Evolutionary conservation across 2,329 filamentous ascomycete genomes (phyloP), one percentile per base, ranked within the genome.

Genomic region (Xylariaceae sp.): DNA sequence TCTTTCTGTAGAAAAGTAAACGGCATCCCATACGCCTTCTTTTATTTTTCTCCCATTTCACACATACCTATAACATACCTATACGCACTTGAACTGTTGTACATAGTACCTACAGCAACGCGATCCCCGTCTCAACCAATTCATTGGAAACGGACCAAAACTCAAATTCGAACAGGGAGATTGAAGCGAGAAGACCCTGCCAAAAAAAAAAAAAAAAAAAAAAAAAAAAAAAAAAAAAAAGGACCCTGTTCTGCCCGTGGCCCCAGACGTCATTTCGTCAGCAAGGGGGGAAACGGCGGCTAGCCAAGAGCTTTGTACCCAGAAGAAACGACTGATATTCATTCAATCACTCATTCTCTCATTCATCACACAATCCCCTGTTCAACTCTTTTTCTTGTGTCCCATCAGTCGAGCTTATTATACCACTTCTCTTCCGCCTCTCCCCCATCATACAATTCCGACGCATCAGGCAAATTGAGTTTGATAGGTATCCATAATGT

Each of bases 401-500:
- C 37, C 48, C 49, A 60, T 62, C 50, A 51, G 53, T 40, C 40
- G 29, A 57, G 54, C 20, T 41, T 21, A 52, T 29, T 44, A 44
- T 46, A 43, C 40, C 45, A 10, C 44, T 54, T n/a, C n/a, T n/a
- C n/a, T n/a, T n/a, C n/a, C 37, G 21, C 44, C 44, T 12, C 9
- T n/a, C 29, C 50, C 45, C 40, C 43, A n/a, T n/a, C 29, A 45
- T 37, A 20, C 23, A 49, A 23, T 46, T 43, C 18, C 50, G 40
- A 57, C 18, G 23, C 44, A 53, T 47, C 44, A 52, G 37, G 42
- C 20, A 46, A 20, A 54, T 52, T 40, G 42, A 37, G 32, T 40
- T 57, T 50, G 56, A 37, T 7, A 58, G 20, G n/a, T 16, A 43
- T 14, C 53, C 71, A 71, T 56, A 70, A 87, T 88, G 85, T 84